Evolutionary conservation across 768 basidiomycete species (phyloP), one percentile per base, ranked within the genome.

Genomic region (Neoboletus magnificus): DNA sequence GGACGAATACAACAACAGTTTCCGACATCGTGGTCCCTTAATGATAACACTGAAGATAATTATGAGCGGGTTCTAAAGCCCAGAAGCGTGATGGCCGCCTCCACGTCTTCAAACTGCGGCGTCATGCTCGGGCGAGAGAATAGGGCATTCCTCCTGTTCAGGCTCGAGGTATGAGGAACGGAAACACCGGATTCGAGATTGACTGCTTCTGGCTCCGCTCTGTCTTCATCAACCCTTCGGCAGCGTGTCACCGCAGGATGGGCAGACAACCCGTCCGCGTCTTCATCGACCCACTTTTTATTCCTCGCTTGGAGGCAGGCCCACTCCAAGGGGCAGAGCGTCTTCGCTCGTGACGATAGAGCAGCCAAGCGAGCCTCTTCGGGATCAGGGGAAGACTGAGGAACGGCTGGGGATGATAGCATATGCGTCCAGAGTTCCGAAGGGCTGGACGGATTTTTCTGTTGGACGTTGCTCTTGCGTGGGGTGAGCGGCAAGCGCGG

Each of bases 291-390:
- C 60, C 70, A 54, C 25, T 48, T 61, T 41, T 58, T 73, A 47
- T 67, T 67, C 52, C 76, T 70, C 46, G 70, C 73, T 27, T 72
- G 74, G 43, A 85, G 85, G 69, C 87, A 89, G 0, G 87, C 87
- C 86, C 86, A 89, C 63, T 89, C 88, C 53, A 90, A 73, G 13
- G 86, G 85, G 30, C 77, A 77, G 23, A 79, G 75, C 20, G 72
- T 73, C 61, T 78, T 77, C 33, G 70, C 52, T 12, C 75, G 73
- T 39, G 64, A 66, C 9, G 70, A 52, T 13, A 72, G 57, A 25
- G 48, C 61, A 4, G 58, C 56, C n/a, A 70, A 41, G 45, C 67
- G 68, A 32, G 60, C 57, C 41, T 60, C 71, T 25, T 71, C 71
- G 11, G 46, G 53, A 15, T 56, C 61, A 12, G 64, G 66, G 6